Evolutionary conservation across 169 alveolate species (phyloP), one percentile per base, ranked within the genome.

Genomic region (Sarcocystis neurona): DNA sequence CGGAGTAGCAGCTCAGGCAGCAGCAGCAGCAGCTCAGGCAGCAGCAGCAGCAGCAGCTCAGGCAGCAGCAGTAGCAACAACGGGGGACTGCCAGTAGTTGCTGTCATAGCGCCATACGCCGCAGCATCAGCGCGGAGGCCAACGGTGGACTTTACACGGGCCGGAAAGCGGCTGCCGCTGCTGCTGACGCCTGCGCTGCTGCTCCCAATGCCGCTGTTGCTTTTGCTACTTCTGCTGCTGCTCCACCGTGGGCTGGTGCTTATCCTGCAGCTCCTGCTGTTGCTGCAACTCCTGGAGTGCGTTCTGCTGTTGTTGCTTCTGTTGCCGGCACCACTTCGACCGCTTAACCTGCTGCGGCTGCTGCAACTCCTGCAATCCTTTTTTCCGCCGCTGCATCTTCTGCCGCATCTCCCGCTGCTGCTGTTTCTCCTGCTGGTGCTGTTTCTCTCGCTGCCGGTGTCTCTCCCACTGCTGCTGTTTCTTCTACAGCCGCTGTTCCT

Each of bases 181-280:
- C 41, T 44, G 84, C 84, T 75, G 63, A 58, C 46, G 63, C 84
- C 23, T n/a, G 10, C 46, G 84, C 66, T 39, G 63, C 84, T 75
- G 84, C 63, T 75, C 66, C 84, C 18, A 63, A 58, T 12, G 82
- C 44, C 12, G 37, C 50, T 6, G 66, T 72, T 72, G 48, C 63
- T 15, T 8, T 2, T 43, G 63, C 63, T 41, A 37, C 12, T 63
- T n/a, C 6, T 10, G 32, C 41, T 63, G 30, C 15, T 63, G 77
- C 12, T n/a, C 32, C 32, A 6, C 66, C 10, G 50, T 30, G 18
- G 58, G 50, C 82, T 34, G 82, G 56, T n/a, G n/a, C n/a, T n/a
- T n/a, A n/a, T n/a, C n/a, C n/a, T n/a, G n/a, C n/a, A n/a, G n/a
- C n/a, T n/a, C n/a, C n/a, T n/a, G n/a, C n/a, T n/a, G n/a, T n/a